Base-by-base conservation (phyloP, 1,139 yeast species). In the Saccharomycopsis crataegensis region DNA sequence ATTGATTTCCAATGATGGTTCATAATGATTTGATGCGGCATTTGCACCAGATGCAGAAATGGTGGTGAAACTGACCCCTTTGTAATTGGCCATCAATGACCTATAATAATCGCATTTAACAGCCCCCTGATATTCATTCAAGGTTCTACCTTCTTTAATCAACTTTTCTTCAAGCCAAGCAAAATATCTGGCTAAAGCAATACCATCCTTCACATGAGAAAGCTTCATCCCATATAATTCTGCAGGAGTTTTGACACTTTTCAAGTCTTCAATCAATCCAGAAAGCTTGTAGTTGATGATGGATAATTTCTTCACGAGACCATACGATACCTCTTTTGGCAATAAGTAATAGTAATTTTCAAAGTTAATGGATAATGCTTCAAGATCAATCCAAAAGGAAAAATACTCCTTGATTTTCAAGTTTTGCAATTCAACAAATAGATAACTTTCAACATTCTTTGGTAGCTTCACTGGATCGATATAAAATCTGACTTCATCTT, bases 1-100 rank as follows among this genome's bases (percentile, higher is more conserved):
- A 57, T 88, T 82, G 34, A 78, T 73, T 36, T 78, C 85, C 46
- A 63, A 65, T 4, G 75, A 73, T n/a, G 96, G 99, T 17, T 86
- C 73, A 68, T 94, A 94, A 68, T 94, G 99, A 59, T 93, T 89
- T 9, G 93, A 76, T 0, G 99, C 96, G 7, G 96, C 95, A 67
- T 91, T 93, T 8, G 96, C 78, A 3, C 99, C 99, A 0, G 96
- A 81, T 1, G 98, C 86, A 52, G 96, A 86, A 48, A 94, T 93
- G 0, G 98, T 90, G 57, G 85, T 90, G 66, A 93, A 94, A 1
- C 97, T 88, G 53, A 87, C 79, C 0, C 97, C 98, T 54, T 76
- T 78, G 66, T 84, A 94, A 61, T 83, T 71, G 52, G 73, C 73
- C 64, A 82, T 82, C n/a, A 43, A 36, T 56, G 77, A 71, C 56